A percentile compares a stretch with the other conserved stretches of the same genome.
phyloP scores from a whole-genome alignment of 805 yeast genomes.

The Cephaloascus albidus region DNA sequence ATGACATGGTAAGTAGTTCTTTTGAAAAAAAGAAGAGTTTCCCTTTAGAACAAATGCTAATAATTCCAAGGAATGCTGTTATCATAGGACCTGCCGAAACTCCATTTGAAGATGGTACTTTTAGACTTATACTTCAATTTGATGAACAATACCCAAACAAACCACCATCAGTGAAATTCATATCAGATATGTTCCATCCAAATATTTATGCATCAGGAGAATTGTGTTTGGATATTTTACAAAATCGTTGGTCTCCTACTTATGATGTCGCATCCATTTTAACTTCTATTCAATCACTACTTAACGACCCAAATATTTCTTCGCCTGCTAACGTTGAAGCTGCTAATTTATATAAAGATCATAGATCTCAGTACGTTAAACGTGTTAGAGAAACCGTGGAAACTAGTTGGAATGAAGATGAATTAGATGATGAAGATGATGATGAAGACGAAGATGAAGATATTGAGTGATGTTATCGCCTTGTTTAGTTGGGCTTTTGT shows the following conservation, averaged over 20 bases:
- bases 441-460: constrained; percentile 10
- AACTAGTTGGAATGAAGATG: constrained; percentile 83
- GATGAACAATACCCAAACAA: constrained; percentile 97
- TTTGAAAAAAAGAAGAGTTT: background rate
- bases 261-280: constrained; percentile 94
- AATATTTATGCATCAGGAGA: constrained; percentile 95
- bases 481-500: too few relatives aligned
- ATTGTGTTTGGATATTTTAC: constrained; percentile 89
- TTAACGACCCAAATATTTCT: constrained; percentile 93
- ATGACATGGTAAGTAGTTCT: constrained; percentile 57
- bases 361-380: constrained; percentile 83
- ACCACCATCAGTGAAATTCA: constrained; percentile 87
- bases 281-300: constrained; percentile 83
- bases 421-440: constrained; percentile 47
- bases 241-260: constrained; percentile 97
- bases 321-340: constrained; percentile 99
- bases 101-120: constrained; percentile 97
- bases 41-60: background rate
- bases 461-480: constrained; percentile 1
- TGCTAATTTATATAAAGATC: constrained; percentile 90
- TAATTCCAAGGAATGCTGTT: constrained; percentile 62
- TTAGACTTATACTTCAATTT: constrained; percentile 74
- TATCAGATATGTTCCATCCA: constrained; percentile 96
- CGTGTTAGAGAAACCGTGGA: constrained; percentile 94
- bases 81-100: constrained; percentile 97